phyloP scores from a whole-genome alignment of 257 asterid species.

The Solanum acaule region DNA sequence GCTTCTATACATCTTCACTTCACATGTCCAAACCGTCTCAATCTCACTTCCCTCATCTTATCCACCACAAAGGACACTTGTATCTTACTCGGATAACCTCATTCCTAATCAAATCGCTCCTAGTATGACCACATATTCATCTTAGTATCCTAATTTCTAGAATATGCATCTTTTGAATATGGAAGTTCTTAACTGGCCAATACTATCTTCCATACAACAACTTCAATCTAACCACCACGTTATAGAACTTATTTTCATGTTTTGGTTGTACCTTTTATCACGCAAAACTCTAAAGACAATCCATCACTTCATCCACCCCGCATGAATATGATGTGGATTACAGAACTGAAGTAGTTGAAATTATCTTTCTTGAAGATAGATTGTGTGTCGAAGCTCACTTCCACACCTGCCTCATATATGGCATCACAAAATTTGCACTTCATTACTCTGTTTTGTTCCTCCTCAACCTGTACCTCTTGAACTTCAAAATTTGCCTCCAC shows the following conservation, averaged over 20 bases:
- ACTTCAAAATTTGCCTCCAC: not conserved
- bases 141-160: not conserved
- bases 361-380: not conserved
- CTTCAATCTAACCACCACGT: not conserved
- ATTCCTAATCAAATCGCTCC: not conserved
- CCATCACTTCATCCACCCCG: not conserved
- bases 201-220: not conserved
- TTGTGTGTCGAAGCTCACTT: not conserved
- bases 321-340: not conserved
- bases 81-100: not conserved
- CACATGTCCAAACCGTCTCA: not conserved
- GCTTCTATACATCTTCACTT: not conserved
- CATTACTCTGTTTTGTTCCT: not conserved
- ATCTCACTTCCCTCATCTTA: not conserved
- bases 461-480: not conserved
- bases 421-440: not conserved
- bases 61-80: not conserved
- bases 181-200: not conserved
- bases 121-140: not conserved
- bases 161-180: not conserved
- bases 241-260: not conserved
- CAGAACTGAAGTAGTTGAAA: not conserved
- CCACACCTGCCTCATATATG: not conserved
- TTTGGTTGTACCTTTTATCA: not conserved
- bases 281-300: not conserved